Evolutionary conservation across 495 filamentous ascomycete genomes (phyloP), one percentile per base, ranked within the genome.

Genomic region (Xylaria flabelliformis): DNA sequence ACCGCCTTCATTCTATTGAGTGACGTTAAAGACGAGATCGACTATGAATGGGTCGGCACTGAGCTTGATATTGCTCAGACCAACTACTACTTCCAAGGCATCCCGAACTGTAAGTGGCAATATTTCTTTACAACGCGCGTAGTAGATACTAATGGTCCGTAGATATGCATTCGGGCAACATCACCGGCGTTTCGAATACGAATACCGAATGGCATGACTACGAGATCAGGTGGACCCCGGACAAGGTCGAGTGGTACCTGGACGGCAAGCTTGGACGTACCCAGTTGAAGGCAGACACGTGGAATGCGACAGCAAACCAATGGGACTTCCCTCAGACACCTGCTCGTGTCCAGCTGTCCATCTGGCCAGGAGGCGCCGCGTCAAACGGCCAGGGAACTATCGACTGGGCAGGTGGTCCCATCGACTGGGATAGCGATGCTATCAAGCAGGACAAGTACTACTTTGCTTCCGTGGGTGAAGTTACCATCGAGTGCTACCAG

Each of bases 21-120:
- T 42, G 96, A 98, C 79, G 92, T 96, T 76, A 97, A 97, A 84
- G 96, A 99, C 77, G 96, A 99, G 81, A 97, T 99, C 77, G 96
- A 99, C 81, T 98, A 92, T 79, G 96, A 99, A 83, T 99, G 90
- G 78, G 89, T 99, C 67, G 96, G 96, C 69, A 87, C 88, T 59
- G 92, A 98, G 74, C 81, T 97, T 77, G 76, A 85, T 24, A 86
- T 86, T 64, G 92, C 91, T 24, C 94, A 99, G 85, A 94, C 93
- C 77, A 99, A 99, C 85, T 99, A 88, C 86, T 99, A 98, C 84
- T 97, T 91, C 84, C 96, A 98, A 82, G 96, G 97, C 73, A 91
- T 98, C 74, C 89, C 94, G 8, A 84, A 97, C 78, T 99, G 95
- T 97, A 85, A 84, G 94, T 17, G n/a, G n/a, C 46, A 29, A 10